phyloP scores from a whole-genome alignment of 192 early-diverging fungal species.

The Coemansia sp. region DNA sequence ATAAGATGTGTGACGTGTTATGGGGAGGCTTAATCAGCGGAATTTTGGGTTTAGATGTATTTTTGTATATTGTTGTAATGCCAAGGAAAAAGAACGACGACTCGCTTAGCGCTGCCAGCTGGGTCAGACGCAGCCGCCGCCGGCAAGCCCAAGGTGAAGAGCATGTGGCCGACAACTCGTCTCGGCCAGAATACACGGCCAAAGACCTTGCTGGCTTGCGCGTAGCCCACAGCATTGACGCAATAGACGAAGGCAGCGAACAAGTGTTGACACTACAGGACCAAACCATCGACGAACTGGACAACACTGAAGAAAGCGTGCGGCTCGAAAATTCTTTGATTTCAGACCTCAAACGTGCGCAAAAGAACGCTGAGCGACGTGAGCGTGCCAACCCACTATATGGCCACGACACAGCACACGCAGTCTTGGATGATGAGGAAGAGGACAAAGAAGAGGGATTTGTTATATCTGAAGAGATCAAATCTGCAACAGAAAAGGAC shows the following conservation, averaged over 20 bases:
- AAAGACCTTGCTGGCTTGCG: conserved; percentile 69
- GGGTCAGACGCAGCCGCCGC: conserved; percentile 64
- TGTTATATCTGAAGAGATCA: conserved; percentile 10
- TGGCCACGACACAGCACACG: conserved; percentile 45
- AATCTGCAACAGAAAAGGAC: conserved; percentile 64
- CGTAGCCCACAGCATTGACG: conserved; percentile 62
- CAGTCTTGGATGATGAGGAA: conserved; percentile 76
- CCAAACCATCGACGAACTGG: conserved; percentile 62
- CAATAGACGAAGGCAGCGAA: conserved; percentile 55
- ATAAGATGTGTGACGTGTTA: background rate
- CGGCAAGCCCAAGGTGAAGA: conserved; percentile 54
- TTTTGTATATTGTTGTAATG: background rate
- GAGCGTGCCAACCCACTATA: conserved; percentile 54
- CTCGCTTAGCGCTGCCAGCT: conserved; percentile 61
- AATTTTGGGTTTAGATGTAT: too few relatives aligned
- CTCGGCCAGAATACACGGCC: conserved; percentile 12
- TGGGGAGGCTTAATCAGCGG: background rate
- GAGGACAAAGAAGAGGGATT: conserved; percentile 17
- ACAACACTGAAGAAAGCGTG: conserved; percentile 60
- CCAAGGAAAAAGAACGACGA: conserved; percentile 41
- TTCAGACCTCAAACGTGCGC: conserved; percentile 64
- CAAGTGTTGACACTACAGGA: conserved; percentile 88
- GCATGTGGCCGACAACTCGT: conserved; percentile 18
- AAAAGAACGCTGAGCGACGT: conserved; percentile 75
- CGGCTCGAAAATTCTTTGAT: conserved; percentile 71